Evolutionary conservation across 768 basidiomycete species (phyloP), one percentile per base, ranked within the genome.

Genomic region (Kwoniella sp.): DNA sequence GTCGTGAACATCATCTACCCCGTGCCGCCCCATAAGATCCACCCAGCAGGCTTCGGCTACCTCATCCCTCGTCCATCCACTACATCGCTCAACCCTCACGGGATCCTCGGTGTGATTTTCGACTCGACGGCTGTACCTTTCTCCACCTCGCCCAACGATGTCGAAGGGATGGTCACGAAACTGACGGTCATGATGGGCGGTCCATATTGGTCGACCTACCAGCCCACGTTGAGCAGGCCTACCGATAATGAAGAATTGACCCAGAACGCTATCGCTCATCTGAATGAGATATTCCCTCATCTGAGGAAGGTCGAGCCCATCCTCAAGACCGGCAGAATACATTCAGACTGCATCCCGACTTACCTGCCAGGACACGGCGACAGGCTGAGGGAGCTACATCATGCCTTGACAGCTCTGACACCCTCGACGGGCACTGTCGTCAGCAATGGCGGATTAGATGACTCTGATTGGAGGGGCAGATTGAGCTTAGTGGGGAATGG

Each of bases 181-280:
- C 76, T 94, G 70, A 93, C 94, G 0, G 85, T 93, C 50, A 94
- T 99, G 92, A 81, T 93, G 25, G 92, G 93, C 22, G 93, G 92
- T 0, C 89, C 92, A 0, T 87, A 91, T 70, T 82, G 80, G 81
- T 68, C 74, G 63, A 73, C 72, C 55, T 79, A 77, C 73, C 22
- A 48, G 4, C 60, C 63, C 38, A 54, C 12, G 4, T 20, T 28
- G 38, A 47, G 29, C 20, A 34, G 13, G 2, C 58, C 64, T 48
- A 25, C 48, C 45, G 58, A 55, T 41, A 20, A 60, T 20, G 45
- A 73, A 53, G 61, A 70, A 25, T 25, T 71, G 47, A 15, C 68
- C 13, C 15, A 41, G 7, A 63, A 58, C 25, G 71, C 69, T 20
- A 29, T 68, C 22, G 29, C 58, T 7, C 80, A 79, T 60, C 55